phyloP scores from a whole-genome alignment of 2,329 filamentous ascomycete species.

The Fusarium heterosporum region DNA sequence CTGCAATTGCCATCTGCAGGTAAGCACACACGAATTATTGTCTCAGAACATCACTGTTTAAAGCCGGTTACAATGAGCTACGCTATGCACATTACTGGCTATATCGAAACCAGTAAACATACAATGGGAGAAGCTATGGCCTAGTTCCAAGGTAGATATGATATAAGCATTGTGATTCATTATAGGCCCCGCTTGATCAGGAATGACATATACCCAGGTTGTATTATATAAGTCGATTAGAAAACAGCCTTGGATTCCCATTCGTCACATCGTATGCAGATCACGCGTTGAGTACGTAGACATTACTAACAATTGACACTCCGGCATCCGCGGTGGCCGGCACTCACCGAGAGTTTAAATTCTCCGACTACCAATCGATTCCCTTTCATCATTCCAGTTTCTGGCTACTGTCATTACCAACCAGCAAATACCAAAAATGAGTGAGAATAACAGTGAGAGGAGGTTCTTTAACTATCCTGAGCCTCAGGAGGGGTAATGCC shows the following conservation, averaged over 20 bases:
- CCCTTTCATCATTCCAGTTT: not conserved
- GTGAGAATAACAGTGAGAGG: not conserved
- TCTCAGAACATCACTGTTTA: too few relatives aligned
- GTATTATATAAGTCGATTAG: not conserved
- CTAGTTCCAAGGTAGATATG: too few relatives aligned
- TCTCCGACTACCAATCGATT: not conserved
- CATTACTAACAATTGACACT: slow-evolving; percentile 23
- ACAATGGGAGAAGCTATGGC: too few relatives aligned
- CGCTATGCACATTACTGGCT: too few relatives aligned
- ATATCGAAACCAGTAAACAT: too few relatives aligned
- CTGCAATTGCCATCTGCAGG: too few relatives aligned
- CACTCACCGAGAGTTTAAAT: slow-evolving; percentile 27
- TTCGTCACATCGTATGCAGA: slow-evolving; percentile 16
- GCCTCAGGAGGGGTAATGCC: slow-evolving; percentile 34
- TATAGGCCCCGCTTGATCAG: not conserved
- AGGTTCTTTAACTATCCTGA: slow-evolving; percentile 41
- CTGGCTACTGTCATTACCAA: not conserved
- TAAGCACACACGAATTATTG: too few relatives aligned
- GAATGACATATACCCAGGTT: not conserved
- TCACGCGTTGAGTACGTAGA: slow-evolving; percentile 28
- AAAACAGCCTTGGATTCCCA: not conserved
- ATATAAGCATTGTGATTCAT: not conserved
- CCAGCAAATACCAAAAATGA: slow-evolving; percentile 9
- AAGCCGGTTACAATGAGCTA: too few relatives aligned
- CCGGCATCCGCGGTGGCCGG: slow-evolving; percentile 32